Evolutionary conservation across 2,329 filamentous ascomycete genomes (phyloP), one percentile per base, ranked within the genome.

Genomic region (Nigrospora sphaerica): DNA sequence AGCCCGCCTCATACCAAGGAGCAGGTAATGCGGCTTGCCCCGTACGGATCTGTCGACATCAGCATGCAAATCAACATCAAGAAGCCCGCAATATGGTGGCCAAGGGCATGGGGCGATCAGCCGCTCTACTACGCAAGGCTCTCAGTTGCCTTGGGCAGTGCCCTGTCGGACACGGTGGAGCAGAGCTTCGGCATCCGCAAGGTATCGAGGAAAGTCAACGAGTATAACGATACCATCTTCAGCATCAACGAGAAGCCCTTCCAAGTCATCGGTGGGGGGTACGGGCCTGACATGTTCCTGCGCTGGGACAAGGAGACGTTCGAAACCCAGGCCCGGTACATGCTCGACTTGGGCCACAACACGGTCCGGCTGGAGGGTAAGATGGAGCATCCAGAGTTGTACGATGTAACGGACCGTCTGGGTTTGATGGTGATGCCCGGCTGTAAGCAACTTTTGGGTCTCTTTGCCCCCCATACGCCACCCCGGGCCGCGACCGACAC

Each of bases 351-450:
- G 61, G 80, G 80, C 3, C 66, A 81, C 41, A 85, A 85, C 57
- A 81, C 80, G 0, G 65, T 85, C 18, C 75, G 81, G 2, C 69
- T 84, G 1, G 81, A 85, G 56, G 81, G 81, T 2, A 83, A 83
- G 50, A 75, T 80, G 56, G 81, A 84, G 53, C 80, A 84, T 9
- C 75, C 78, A 0, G 72, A 77, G 50, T 62, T 85, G 1, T 85
- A 83, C 54, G 67, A 76, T 1, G 63, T 82, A 2, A 76, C 80
- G 1, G 79, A 83, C 53, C 65, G 69, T 3, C 63, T 81, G 54
- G 81, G 81, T 0, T 54, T 84, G 33, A 81, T 85, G 78, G 60
- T 84, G 0, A 64, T 85, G 34, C 66, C 78, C 0, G 81, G 81
- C 0, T 85, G 80, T 28, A 28, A 28, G 23, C 23, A 28, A 28